These are phyloP conservation scores for Gossypium laxum DNA, from an alignment of 441 rosid genomes.

Conservation along the genomic window DNA sequence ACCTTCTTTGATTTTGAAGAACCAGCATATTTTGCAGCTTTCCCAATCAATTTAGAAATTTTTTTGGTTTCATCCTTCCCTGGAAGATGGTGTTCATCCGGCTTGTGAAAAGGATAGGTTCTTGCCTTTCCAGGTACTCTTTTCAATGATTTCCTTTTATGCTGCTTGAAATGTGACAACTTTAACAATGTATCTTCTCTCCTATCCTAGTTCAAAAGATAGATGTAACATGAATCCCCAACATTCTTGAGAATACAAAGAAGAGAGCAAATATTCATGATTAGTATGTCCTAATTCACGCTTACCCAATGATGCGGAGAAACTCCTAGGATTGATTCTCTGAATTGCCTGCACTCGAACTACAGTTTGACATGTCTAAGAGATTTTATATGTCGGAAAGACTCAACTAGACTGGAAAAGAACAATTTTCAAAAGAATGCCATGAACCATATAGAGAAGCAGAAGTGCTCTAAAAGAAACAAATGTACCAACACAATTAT, in stretches of 20 bases:
- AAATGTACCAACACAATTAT: neutral
- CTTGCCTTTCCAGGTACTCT: conserved; percentile 57
- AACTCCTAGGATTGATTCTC: conserved; percentile 88
- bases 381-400: conserved; percentile 17
- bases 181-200: conserved; percentile 85
- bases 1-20: conserved; percentile 91
- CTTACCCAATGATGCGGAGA: conserved; percentile 98
- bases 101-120: conserved; percentile 75
- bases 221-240: conserved; percentile 10
- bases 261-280: neutral
- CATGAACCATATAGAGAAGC: neutral
- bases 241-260: neutral
- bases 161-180: conserved; percentile 79
- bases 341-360: conserved; percentile 93
- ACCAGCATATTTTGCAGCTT: conserved; percentile 75
- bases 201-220: conserved; percentile 59
- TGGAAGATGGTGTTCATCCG: conserved; percentile 85
- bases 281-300: neutral
- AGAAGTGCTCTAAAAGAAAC: neutral
- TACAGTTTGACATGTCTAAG: conserved; percentile 36
- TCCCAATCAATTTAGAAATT: conserved; percentile 72
- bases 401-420: neutral
- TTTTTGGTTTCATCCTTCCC: conserved; percentile 87
- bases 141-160: conserved; percentile 76
- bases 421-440: neutral